Base-by-base conservation (phyloP, 257 asterid genomes). In the Nicotiana tomentosiformis region DNA sequence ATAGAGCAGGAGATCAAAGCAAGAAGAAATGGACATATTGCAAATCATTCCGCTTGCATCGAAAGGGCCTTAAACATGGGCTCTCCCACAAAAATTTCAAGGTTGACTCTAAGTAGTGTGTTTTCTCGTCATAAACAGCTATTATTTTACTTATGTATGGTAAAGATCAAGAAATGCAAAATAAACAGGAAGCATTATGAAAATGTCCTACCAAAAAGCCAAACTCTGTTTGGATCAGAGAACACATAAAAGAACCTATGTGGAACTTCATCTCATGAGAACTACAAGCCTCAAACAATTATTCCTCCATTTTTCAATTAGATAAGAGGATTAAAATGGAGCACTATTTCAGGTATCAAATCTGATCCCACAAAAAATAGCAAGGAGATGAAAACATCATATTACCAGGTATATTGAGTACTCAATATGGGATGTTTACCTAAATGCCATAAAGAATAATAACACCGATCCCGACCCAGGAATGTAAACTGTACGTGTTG, bases 401-500 rank as follows among this genome's bases (percentile, higher is more conserved):
- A n/a, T 58, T 58, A 81, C 20, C 26, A 79, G 56, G 82, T 79
- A 23, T 18, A 58, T 23, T 20, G 39, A 16, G 29, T 30, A 49
- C 56, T 16, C 79, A 49, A 14, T 8, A 51, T 16, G 64, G 80
- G 29, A 8, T 76, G 12, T 1, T 83, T 85, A 95, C 99, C 97
- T 96, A 98, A 88, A 96, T 86, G 57, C 97, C 98, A 80, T 93
- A 96, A 85, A 96, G 98, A 79, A 72, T 65, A 55, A 92, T 91
- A 12, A 91, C 93, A 39, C 97, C 92, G 39, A 93, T 92, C 23
- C 99, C 98, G 32, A 95, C 84, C 99, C 99, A 96, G 70, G 99
- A 96, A 91, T 96, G 99, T 32, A 96, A 77, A 86, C 99, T 96
- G 90, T 96, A 96, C 81, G 95, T 83, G 89, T 96, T 96, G 89